Base-by-base conservation (phyloP, 1,284 basidiomycete species). In the Sphagnurus paluster region DNA sequence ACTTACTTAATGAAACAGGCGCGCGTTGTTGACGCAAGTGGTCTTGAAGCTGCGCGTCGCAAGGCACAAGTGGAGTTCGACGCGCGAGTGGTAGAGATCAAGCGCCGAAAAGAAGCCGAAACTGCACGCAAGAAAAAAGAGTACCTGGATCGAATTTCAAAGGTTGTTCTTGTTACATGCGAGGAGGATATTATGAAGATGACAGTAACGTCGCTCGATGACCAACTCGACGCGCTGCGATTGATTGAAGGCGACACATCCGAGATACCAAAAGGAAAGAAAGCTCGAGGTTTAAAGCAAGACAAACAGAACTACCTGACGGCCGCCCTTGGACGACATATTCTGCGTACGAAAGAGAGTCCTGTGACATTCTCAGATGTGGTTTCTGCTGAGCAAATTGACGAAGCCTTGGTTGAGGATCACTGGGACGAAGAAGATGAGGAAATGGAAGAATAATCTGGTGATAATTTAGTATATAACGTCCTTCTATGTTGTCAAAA, bases 1-100 rank as follows among this genome's bases (percentile, higher is more conserved):
- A 3, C 10, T 1, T 53, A 39, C 32, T 44, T 50, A 20, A 39
- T 34, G 19, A 21, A 25, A 24, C 25, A 40, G 19, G 52, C 48
- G 25, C 36, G 37, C 4, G 5, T 11, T 5, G 14, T 42, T 3
- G 9, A 42, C 17, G 23, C 19, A 5, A 42, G 30, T 5, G 28
- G 29, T 6, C 10, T 42, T 8, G 40, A 42, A 13, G 14, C 13
- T 4, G 20, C 16, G 19, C 28, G 19, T 23, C 3, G 21, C n/a
- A 33, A 24, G 21, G 40, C 7, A 5, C 30, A 23, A 14, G 29
- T 24, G 11, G 40, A 42, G 7, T 29, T 33, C 8, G 29, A 25
- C 7, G 16, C 5, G 1, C n/a, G n/a, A 17, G 21, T 26, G 4
- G 38, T 28, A 5, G 7, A 13, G 4, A 39, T 25, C 5, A 26